Conservation (phyloP, 352 stramenopile genomes). For the Pythium volutum region DNA sequence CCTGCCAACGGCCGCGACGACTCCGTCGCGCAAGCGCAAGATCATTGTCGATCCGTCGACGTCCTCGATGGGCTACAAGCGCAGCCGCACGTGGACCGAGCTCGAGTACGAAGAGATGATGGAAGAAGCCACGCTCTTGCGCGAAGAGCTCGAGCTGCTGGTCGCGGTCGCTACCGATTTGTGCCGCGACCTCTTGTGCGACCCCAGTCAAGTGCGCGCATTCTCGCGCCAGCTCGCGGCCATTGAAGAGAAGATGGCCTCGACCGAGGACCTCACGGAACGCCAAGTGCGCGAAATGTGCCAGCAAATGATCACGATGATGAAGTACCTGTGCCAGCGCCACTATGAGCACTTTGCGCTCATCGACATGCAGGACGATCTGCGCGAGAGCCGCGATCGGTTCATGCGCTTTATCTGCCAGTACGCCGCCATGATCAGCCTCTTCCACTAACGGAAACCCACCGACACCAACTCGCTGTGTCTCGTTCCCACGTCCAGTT, state of each 20-base stretch:
- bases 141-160: constrained; percentile 69
- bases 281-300: constrained; percentile 59
- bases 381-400: constrained; percentile 58
- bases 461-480: background rate
- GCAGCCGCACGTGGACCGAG: constrained; percentile 51
- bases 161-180: constrained; percentile 56
- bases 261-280: constrained; percentile 47
- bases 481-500: background rate
- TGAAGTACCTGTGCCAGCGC: constrained; percentile 62
- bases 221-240: constrained; percentile 35
- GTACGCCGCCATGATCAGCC: constrained; percentile 63
- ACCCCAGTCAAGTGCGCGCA: constrained; percentile 28
- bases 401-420: constrained; percentile 80
- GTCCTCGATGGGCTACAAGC: constrained; percentile 36
- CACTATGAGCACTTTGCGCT: constrained; percentile 70
- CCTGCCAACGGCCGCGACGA: background rate
- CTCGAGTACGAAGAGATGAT: constrained; percentile 76
- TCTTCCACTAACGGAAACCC: constrained; percentile 26
- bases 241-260: constrained; percentile 49
- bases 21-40: constrained; percentile 27
- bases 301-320: constrained; percentile 68
- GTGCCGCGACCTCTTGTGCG: constrained; percentile 45
- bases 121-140: constrained; percentile 58
- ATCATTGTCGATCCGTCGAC: constrained; percentile 22
- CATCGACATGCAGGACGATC: constrained; percentile 72